Base-by-base conservation (phyloP, 305 asterid genomes). In the Rubia tinctorum region DNA sequence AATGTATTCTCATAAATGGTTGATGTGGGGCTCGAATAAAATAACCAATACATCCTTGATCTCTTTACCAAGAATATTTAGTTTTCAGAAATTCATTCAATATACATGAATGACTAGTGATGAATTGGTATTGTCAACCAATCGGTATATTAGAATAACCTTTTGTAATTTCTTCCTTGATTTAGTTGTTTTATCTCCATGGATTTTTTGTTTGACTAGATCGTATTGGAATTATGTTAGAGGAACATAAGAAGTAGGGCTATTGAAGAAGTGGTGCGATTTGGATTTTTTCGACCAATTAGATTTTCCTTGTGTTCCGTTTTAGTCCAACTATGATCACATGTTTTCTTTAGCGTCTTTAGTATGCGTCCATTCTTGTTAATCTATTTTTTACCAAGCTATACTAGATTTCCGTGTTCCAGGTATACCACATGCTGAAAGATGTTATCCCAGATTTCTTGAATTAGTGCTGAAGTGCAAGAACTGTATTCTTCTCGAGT, bases 401-500 rank as follows among this genome's bases (percentile, higher is more conserved):
- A 18, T 61, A 13, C n/a, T 12, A 64, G 44, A 43, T 78, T 80
- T 71, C 72, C 69, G 64, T 27, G 68, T 77, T 77, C 68, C 78
- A 95, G 99, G 97, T 92, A 56, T 89, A 88, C 80, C 67, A 67
- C 83, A 88, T 95, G 71, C 70, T 95, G 81, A 90, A 89, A 80
- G 96, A 87, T 62, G 75, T n/a, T n/a, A 84, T 70, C 84, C 90
- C 39, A 69, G 49, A 61, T 71, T 77, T 75, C 77, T 90, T 77
- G 87, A 86, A 78, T 75, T 80, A 68, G 71, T 81, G 71, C 78
- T 84, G 74, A 85, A 73, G 80, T 74, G 84, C 81, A 90, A 84
- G 76, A 89, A 76, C 65, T 78, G 84, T 15, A 87, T 92, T 76
- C 90, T 95, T 75, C 88, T 90, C 58, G 86, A 88, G 80, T 77